Evolutionary conservation across 257 asterid genomes (phyloP).

Genomic region (Capsicum pubescens): DNA sequence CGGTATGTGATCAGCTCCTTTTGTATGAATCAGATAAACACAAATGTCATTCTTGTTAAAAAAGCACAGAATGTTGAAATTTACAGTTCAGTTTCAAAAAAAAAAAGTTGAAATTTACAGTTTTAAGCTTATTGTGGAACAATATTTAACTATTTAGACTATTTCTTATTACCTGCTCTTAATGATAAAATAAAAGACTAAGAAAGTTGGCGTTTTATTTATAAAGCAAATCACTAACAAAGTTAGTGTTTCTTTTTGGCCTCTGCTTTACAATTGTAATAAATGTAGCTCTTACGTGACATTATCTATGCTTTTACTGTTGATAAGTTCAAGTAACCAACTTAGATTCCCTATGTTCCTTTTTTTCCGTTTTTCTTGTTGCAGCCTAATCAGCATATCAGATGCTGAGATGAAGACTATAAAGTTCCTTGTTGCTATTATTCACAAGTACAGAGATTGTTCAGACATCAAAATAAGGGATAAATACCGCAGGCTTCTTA

Average conservation of each 20-base stretch:
- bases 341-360: slow-evolving; percentile 10
- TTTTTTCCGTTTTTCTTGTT: background rate
- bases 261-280: background rate
- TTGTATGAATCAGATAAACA: background rate
- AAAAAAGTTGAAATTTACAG: background rate
- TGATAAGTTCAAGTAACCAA: background rate
- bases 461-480: slow-evolving; percentile 54
- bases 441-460: slow-evolving; percentile 60
- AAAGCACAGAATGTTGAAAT: slow-evolving; percentile 5
- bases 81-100: background rate
- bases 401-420: slow-evolving; percentile 78
- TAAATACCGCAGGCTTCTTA: slow-evolving; percentile 60
- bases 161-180: slow-evolving; percentile 9
- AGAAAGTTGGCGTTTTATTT: background rate
- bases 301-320: slow-evolving; percentile 4
- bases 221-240: background rate
- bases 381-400: slow-evolving; percentile 77
- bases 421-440: slow-evolving; percentile 64
- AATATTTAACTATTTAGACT: background rate
- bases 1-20: slow-evolving; percentile 57
- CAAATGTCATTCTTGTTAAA: slow-evolving; percentile 16
- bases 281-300: background rate
- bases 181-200: background rate
- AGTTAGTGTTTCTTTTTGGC: background rate
- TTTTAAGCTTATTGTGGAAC: slow-evolving; percentile 6